Evolutionary conservation across 2,329 filamentous ascomycete species (phyloP).

Genomic region (Monilinia fructigena): DNA sequence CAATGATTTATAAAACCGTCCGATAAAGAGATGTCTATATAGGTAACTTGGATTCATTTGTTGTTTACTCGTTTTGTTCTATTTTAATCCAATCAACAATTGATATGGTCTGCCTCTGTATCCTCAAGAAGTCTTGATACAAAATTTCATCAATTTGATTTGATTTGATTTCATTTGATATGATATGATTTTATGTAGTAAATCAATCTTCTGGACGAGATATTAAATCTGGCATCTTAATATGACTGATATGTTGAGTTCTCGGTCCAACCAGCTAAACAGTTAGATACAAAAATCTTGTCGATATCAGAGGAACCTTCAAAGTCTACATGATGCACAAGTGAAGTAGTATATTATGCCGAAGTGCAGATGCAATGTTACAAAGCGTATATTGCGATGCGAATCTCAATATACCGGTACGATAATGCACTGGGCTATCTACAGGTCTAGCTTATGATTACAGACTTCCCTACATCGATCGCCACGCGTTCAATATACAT

Average conservation of each 20-base stretch:
- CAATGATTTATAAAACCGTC: not conserved
- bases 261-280: not conserved
- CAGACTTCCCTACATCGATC: constrained; percentile 8
- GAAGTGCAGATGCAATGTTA: constrained; percentile 12
- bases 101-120: not conserved
- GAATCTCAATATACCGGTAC: constrained; percentile 14
- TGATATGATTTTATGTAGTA: not conserved
- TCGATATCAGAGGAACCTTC: not conserved
- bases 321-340: constrained; percentile 4
- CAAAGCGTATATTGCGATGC: constrained; percentile 2
- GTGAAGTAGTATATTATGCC: constrained; percentile 4
- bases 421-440: constrained; percentile 18
- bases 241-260: not conserved
- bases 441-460: not conserved
- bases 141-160: not conserved
- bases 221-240: not conserved
- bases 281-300: not conserved
- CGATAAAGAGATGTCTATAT: not conserved
- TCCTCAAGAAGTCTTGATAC: constrained; percentile 17
- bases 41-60: not conserved
- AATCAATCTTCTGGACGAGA: not conserved
- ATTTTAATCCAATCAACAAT: not conserved
- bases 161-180: too few species aligned
- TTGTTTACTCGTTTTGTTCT: not conserved
- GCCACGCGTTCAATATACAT: constrained; percentile 17